Evolutionary conservation across 331 rosid species (phyloP).

Genomic region (Malus hybrid): DNA sequence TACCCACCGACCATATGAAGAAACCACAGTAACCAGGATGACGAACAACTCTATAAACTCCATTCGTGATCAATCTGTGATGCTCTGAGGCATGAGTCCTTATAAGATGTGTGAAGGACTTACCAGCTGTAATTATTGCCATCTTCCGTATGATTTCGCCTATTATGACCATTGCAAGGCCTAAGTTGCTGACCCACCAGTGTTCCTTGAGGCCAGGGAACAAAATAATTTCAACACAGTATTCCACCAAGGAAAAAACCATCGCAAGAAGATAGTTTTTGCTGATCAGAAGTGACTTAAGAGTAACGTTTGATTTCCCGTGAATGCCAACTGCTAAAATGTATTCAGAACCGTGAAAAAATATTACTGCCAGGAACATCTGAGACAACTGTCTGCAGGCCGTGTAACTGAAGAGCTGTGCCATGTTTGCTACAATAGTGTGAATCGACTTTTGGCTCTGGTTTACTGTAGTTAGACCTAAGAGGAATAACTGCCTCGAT

Average conservation of each 20-base stretch:
- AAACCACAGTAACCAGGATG: constrained; percentile 94
- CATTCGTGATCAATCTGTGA: constrained; percentile 60
- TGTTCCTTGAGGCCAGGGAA: constrained; percentile 67
- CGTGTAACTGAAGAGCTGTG: constrained; percentile 45
- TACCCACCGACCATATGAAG: constrained; percentile 79
- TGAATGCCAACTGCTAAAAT: constrained; percentile 57
- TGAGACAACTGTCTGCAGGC: constrained; percentile 64
- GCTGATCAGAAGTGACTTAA: constrained; percentile 72
- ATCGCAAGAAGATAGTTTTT: constrained; percentile 57
- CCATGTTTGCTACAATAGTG: constrained; percentile 41
- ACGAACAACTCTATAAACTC: constrained; percentile 60
- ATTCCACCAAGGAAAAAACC: constrained; percentile 65
- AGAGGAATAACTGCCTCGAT: not conserved
- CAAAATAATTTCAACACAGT: constrained; percentile 43
- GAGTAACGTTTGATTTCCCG: constrained; percentile 57
- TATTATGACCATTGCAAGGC: constrained; percentile 51
- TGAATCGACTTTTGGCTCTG: constrained; percentile 10
- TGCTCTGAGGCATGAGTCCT: constrained; percentile 38
- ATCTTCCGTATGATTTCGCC: constrained; percentile 79
- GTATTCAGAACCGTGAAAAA: constrained; percentile 79
- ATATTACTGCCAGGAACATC: constrained; percentile 50
- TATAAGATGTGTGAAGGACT: constrained; percentile 74
- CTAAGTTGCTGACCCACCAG: constrained; percentile 60
- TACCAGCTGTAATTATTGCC: constrained; percentile 73
- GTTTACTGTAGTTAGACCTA: constrained; percentile 8